Evolutionary conservation across 352 stramenopile species (phyloP), one percentile per base, ranked within the genome.

Genomic region (Elongisporangium prolatum): DNA sequence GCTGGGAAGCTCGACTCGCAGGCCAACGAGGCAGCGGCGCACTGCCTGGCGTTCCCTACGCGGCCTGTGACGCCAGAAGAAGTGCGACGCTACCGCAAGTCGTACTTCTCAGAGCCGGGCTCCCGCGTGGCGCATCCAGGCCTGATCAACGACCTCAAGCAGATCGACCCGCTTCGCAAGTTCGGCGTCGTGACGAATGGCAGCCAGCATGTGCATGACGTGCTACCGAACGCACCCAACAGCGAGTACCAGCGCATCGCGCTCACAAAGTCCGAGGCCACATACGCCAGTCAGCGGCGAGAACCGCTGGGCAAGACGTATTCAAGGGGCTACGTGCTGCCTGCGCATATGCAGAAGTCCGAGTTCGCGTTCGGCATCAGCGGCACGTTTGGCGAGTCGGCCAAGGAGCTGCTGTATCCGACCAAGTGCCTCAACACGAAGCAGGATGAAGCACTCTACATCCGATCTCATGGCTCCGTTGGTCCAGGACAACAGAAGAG

Each of bases 401-500:
- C 91, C 17, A 93, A 95, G 56, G 77, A 96, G 56, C 63, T 96
- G 55, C 69, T 96, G 3, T 95, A 96, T 55, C 71, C 77, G 5
- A 80, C 65, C 18, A 89, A 67, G 4, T 64, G 61, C 13, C 44
- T 88, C 48, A 91, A 92, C 65, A 88, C 60, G 48, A 60, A 75
- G 49, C 68, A 92, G 37, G 66, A 80, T 37, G 70, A 88, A 54
- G 78, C 77, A 18, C 67, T 80, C 11, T 97, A 95, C 77, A 88
- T 81, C 54, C 67, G 78, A 54, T 93, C 74, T 24, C 84, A 97
- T 54, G 79, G 86, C 2, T 84, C 75, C 3, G 80, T 89, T 40
- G 77, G 77, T 1, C 87, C 89, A 5, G 89, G 89, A 0, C 84
- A 96, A 55, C 91, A 97, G 63, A 91, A 89, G 60, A 85, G 86